Evolutionary conservation across 169 alveolate genomes (phyloP).

Genomic region (Amoebophrya sp.): DNA sequence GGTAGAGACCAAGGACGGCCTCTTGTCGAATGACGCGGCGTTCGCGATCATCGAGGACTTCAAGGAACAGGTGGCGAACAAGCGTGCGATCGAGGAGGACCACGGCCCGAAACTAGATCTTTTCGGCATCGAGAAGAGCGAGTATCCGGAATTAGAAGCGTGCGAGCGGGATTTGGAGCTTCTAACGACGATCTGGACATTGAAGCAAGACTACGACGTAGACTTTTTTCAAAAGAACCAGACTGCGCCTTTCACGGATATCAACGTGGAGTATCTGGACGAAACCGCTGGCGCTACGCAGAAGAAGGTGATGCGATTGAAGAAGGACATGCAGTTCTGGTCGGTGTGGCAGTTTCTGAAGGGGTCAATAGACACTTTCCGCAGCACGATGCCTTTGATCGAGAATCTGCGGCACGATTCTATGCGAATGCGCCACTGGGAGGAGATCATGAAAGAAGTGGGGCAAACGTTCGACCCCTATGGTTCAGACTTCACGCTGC

Average conservation of each 20-base stretch:
- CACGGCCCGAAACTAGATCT: conserved; percentile 46
- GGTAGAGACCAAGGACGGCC: conserved; percentile 17
- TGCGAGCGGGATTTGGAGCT: conserved; percentile 39
- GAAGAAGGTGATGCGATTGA: conserved; percentile 34
- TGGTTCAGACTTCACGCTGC: conserved; percentile 46
- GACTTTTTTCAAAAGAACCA: conserved; percentile 41
- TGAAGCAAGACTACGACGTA: conserved; percentile 50
- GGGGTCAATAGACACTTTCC: conserved; percentile 52
- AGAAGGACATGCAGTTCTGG: conserved; percentile 45
- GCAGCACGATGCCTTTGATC: conserved; percentile 55
- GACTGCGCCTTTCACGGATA: conserved; percentile 34
- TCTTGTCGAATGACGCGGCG: conserved; percentile 43
- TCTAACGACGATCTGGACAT: conserved; percentile 45
- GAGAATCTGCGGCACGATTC: conserved; percentile 51
- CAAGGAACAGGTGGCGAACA: conserved; percentile 40
- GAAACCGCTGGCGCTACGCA: conserved; percentile 33
- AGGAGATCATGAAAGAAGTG: conserved; percentile 51
- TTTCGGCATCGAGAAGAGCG: conserved; percentile 44
- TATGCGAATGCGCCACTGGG: conserved; percentile 56
- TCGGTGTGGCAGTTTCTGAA: conserved; percentile 52
- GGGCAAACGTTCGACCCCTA: conserved; percentile 49
- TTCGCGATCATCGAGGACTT: conserved; percentile 40
- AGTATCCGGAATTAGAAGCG: conserved; percentile 41
- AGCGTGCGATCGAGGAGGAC: conserved; percentile 39
- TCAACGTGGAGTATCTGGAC: conserved; percentile 40